Percentiles rank a stretch among this genome's conserved stretches.
Evolutionary conservation across 352 stramenopile genomes (phyloP).

Genomic region (Phytopythium oedochilum): DNA sequence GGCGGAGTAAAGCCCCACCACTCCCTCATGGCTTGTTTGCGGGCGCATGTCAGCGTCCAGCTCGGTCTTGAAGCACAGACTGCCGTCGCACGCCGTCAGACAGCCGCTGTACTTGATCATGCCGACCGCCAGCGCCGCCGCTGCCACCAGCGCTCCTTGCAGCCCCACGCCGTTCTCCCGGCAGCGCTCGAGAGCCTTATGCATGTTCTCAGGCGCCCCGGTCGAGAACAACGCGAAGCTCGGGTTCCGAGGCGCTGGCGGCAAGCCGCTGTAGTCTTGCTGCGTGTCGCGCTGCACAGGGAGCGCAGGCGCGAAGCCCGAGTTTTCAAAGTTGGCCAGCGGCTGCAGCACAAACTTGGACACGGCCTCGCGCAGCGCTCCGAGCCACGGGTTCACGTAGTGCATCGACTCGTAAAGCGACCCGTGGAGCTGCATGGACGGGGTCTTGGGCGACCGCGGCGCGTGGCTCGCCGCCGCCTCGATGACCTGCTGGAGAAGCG

Average conservation of each 20-base stretch:
- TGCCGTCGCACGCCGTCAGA: constrained; percentile 17
- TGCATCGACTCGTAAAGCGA: constrained; percentile 61
- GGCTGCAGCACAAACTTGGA: constrained; percentile 63
- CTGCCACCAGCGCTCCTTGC: constrained; percentile 36
- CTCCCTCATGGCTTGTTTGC: constrained; percentile 11
- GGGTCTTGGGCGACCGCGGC: neutral
- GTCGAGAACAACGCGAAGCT: constrained; percentile 43
- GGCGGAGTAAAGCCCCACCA: constrained; percentile 45
- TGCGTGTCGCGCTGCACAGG: constrained; percentile 32
- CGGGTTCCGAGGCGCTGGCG: constrained; percentile 27
- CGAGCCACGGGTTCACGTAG: constrained; percentile 44
- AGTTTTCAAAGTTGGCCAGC: constrained; percentile 53
- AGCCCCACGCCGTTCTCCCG: constrained; percentile 33
- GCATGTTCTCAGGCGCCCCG: constrained; percentile 36
- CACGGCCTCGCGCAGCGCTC: constrained; percentile 44
- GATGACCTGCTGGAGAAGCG: constrained; percentile 6
- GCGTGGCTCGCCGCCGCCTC: neutral
- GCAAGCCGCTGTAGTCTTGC: constrained; percentile 28
- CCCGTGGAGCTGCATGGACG: constrained; percentile 22
- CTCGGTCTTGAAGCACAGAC: constrained; percentile 45
- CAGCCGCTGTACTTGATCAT: constrained; percentile 26
- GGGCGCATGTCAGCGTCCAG: constrained; percentile 39
- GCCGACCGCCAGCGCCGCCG: constrained; percentile 39
- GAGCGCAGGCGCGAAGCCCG: constrained; percentile 33
- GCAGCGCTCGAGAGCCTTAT: constrained; percentile 28